phyloP scores from a whole-genome alignment of 805 yeast genomes.

The Saturnispora bothae region DNA sequence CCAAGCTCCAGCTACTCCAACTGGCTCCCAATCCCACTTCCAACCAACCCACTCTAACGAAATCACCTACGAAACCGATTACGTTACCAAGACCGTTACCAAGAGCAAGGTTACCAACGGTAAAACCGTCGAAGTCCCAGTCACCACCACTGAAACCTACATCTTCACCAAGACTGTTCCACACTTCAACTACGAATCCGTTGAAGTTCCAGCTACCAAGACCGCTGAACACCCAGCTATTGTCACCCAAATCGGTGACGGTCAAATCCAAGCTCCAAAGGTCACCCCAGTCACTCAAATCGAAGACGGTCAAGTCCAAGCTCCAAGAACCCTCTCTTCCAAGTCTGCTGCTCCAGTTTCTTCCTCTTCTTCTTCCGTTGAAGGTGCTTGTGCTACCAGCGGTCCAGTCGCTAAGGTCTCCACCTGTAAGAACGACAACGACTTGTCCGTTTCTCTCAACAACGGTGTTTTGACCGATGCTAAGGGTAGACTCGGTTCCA shows the following conservation, averaged over 20 bases:
- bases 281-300: constrained; percentile 20
- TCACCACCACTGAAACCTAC: constrained; percentile 23
- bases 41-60: constrained; percentile 6
- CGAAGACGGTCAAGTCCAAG: constrained; percentile 12
- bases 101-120: constrained; percentile 22
- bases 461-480: constrained; percentile 35
- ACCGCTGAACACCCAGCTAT: constrained; percentile 22
- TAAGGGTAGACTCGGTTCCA: constrained; percentile 44
- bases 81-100: constrained; percentile 5
- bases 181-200: constrained; percentile 31
- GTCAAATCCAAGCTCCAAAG: constrained; percentile 34
- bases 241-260: constrained; percentile 27
- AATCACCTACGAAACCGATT: constrained; percentile 7
- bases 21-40: not conserved
- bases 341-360: constrained; percentile 30
- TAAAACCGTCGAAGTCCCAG: constrained; percentile 32
- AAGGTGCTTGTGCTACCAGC: constrained; percentile 17
- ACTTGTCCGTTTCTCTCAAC: constrained; percentile 36
- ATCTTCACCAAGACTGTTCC: constrained; percentile 24
- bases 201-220: constrained; percentile 11
- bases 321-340: constrained; percentile 17
- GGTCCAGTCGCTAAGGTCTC: constrained; percentile 18
- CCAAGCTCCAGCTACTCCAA: constrained; percentile 26
- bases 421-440: constrained; percentile 27
- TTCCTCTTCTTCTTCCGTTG: constrained; percentile 22